Evolutionary conservation across 2,329 filamentous ascomycete species (phyloP).

Genomic region (Chaetomiaceae sp.): DNA sequence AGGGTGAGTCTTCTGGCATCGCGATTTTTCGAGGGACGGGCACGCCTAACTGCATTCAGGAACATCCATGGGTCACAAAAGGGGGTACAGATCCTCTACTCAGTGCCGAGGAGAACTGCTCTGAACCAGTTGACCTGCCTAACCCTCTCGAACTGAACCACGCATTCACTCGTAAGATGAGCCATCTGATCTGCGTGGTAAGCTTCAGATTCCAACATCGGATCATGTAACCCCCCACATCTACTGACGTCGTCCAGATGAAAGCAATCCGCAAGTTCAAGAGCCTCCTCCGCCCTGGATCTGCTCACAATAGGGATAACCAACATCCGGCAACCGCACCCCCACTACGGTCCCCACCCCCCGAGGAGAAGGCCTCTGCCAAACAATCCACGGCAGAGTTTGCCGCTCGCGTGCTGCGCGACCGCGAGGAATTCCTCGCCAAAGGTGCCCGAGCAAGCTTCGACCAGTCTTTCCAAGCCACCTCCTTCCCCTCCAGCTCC

Average conservation of each 20-base stretch:
- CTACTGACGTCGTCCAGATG: constrained; percentile 45
- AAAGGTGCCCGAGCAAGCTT: constrained; percentile 14
- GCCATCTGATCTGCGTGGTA: constrained; percentile 78
- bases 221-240: neutral
- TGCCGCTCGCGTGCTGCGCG: constrained; percentile 46
- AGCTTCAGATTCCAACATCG: constrained; percentile 7
- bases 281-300: constrained; percentile 47
- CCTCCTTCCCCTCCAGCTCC: neutral
- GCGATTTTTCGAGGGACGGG: too few species aligned
- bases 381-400: constrained; percentile 39
- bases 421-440: constrained; percentile 41
- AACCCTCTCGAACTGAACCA: constrained; percentile 87
- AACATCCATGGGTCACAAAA: constrained; percentile 90
- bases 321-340: neutral
- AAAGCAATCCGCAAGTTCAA: constrained; percentile 92
- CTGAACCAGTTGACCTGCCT: constrained; percentile 72
- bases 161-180: constrained; percentile 87
- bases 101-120: constrained; percentile 79
- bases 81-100: constrained; percentile 72
- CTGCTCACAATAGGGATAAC: neutral
- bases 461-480: neutral
- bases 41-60: constrained; percentile 44
- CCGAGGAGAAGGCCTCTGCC: constrained; percentile 20
- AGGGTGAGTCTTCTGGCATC: constrained; percentile 55
- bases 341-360: constrained; percentile 4